Evolutionary conservation across 495 filamentous ascomycete genomes (phyloP).

Genomic region (Tuber melanosporum): DNA sequence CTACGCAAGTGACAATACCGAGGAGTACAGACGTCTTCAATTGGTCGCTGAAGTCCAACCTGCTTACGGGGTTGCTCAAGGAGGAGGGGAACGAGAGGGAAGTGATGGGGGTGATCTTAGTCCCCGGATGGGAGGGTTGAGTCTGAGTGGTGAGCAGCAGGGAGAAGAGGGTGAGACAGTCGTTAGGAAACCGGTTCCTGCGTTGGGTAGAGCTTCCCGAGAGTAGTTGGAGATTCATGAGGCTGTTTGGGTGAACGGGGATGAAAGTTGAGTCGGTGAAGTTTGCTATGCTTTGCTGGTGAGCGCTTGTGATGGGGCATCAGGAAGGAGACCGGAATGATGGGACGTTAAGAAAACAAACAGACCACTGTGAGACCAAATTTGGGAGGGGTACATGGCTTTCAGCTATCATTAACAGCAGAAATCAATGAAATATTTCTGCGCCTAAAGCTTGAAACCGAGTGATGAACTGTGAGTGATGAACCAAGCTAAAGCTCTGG

Average conservation of each 20-base stretch:
- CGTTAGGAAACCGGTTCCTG: not conserved
- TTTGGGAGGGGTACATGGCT: not conserved
- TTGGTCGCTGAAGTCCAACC: not conserved
- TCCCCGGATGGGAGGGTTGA: not conserved
- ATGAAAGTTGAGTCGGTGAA: not conserved
- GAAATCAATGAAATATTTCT: not conserved
- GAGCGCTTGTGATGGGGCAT: not conserved
- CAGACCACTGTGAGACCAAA: not conserved
- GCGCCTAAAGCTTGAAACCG: not conserved
- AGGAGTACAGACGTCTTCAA: not conserved
- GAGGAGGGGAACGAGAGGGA: not conserved
- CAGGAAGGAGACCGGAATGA: not conserved
- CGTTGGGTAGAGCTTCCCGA: not conserved
- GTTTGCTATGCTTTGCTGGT: not conserved
- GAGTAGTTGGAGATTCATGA: not conserved
- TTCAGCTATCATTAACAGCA: not conserved
- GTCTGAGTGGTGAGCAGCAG: not conserved
- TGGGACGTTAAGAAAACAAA: not conserved
- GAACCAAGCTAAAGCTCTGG: not conserved
- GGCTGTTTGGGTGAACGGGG: not conserved
- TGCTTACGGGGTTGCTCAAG: not conserved
- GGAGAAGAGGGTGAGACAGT: not conserved
- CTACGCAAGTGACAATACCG: not conserved
- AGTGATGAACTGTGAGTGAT: not conserved
- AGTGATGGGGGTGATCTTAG: not conserved